Evolutionary conservation across 2,329 filamentous ascomycete species (phyloP).

Genomic region (Botrytis porri): DNA sequence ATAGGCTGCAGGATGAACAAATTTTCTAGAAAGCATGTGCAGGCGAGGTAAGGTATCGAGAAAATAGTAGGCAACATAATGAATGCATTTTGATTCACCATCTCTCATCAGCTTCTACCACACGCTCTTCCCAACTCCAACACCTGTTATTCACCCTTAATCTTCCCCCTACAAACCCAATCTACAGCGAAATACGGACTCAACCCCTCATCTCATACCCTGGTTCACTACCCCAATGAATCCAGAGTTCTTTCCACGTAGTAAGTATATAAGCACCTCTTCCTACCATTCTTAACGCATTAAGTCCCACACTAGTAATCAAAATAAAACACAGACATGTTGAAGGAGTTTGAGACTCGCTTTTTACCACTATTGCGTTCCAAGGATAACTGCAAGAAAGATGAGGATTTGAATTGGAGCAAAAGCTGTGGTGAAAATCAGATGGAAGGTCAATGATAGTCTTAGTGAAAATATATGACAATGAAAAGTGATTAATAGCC

Average conservation of each 20-base stretch:
- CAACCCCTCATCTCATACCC: background rate
- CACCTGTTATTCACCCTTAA: background rate
- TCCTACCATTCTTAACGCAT: background rate
- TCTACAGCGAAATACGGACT: background rate
- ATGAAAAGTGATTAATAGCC: background rate
- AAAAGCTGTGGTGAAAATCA: background rate
- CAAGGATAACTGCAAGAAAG: fast-evolving
- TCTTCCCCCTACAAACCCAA: background rate
- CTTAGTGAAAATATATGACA: fast-evolving
- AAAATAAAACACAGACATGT: too few relatives aligned
- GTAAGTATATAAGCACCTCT: background rate
- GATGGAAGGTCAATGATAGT: background rate
- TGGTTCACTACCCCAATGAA: background rate
- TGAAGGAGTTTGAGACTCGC: background rate
- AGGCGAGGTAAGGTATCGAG: background rate
- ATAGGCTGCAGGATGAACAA: background rate
- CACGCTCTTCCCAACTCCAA: background rate
- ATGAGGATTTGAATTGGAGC: fast-evolving
- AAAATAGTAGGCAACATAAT: background rate
- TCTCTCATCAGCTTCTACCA: background rate
- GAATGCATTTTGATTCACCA: background rate
- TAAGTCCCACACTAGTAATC: too few relatives aligned
- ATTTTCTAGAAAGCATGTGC: background rate
- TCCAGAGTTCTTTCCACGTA: fast-evolving
- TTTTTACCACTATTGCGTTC: background rate